phyloP scores from a whole-genome alignment of 768 basidiomycete genomes.

The Boletales sp. region DNA sequence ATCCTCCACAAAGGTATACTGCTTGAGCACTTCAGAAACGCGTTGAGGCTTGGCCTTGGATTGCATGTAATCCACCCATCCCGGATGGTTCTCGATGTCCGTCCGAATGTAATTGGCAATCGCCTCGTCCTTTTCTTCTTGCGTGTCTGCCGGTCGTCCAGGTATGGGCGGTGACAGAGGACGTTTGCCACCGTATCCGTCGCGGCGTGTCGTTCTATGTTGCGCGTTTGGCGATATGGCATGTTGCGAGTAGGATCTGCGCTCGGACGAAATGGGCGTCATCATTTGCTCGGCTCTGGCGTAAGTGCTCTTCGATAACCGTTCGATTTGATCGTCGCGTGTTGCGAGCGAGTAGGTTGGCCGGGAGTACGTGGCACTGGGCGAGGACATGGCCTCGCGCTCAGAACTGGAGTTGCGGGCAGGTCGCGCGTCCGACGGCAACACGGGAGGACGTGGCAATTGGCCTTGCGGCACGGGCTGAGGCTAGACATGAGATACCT shows the following conservation, averaged over 20 bases:
- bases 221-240: constrained; percentile 5
- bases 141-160: constrained; percentile 30
- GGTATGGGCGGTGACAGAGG: constrained; percentile 22
- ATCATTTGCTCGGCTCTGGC: constrained; percentile 3
- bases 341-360: constrained; percentile 14
- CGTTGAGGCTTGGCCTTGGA: constrained; percentile 38
- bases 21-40: constrained; percentile 40
- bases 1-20: constrained; percentile 51
- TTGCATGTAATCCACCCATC: constrained; percentile 46
- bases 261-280: constrained; percentile 14
- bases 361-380: not conserved
- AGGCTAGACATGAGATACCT: constrained; percentile 6
- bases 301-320: constrained; percentile 22
- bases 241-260: constrained; percentile 13
- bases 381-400: constrained; percentile 5
- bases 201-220: not conserved
- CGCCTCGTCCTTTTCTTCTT: constrained; percentile 38
- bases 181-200: constrained; percentile 1
- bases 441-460: constrained; percentile 20
- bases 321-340: constrained; percentile 28
- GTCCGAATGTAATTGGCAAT: constrained; percentile 43
- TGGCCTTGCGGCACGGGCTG: constrained; percentile 27
- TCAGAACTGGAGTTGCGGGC: constrained; percentile 20
- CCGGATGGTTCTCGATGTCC: constrained; percentile 41
- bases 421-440: constrained; percentile 7